Conservation (phyloP, 148 eudicot species). For the Silene latifolia region DNA sequence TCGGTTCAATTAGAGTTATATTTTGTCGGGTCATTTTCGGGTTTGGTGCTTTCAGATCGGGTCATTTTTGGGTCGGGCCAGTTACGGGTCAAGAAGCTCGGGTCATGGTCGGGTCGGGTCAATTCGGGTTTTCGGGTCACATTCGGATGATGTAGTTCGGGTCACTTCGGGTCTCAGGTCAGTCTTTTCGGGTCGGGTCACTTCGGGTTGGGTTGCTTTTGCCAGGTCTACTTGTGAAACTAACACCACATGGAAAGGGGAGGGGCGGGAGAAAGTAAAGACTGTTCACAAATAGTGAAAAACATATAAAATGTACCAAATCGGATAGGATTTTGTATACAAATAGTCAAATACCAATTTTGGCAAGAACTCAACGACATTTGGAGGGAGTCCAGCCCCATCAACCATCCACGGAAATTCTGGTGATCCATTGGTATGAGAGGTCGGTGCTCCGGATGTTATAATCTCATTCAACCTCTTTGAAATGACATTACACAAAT, state of each 20-base stretch:
- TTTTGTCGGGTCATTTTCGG: no score
- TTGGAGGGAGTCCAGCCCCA: slow-evolving; percentile 92
- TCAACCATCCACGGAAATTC: slow-evolving; percentile 92
- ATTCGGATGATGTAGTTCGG: no score
- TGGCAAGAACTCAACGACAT: slow-evolving; percentile 73
- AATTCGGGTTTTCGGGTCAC: no score
- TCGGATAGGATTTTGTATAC: background rate
- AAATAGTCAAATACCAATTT: slow-evolving; percentile 48
- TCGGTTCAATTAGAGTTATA: no score
- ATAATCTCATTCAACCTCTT: slow-evolving; percentile 89
- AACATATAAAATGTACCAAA: background rate
- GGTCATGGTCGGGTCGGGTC: no score
- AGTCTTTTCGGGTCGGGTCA: no score
- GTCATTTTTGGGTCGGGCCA: no score
- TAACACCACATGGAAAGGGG: background rate
- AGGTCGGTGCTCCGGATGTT: slow-evolving; percentile 48
- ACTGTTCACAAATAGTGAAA: background rate
- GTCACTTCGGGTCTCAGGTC: no score
- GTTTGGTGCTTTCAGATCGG: no score
- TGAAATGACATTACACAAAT: slow-evolving; percentile 28
- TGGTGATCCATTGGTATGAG: slow-evolving; percentile 41
- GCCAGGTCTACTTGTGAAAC: no score
- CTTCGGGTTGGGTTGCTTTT: no score
- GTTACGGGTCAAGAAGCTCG: no score
- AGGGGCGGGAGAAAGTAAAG: background rate